Evolutionary conservation across 371 early-diverging fungal genomes (phyloP).

Genomic region (Syncephalis plumigaleata): DNA sequence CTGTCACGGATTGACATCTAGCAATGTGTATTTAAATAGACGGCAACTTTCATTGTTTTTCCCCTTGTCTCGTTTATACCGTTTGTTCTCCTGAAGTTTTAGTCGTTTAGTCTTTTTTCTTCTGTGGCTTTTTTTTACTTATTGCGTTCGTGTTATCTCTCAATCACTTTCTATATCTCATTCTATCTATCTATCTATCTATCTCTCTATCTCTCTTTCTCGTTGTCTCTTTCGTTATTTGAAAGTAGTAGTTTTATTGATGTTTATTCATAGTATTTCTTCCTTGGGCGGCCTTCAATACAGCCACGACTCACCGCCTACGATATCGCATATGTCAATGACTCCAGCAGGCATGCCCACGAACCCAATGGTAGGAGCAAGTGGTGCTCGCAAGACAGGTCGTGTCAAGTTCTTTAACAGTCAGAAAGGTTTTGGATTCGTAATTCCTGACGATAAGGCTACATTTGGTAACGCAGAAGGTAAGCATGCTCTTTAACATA

Average conservation of each 20-base stretch:
- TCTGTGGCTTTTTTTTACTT: conserved; percentile 6
- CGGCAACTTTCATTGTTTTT: background rate
- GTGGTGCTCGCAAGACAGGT: conserved; percentile 30
- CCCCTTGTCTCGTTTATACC: conserved; percentile 3
- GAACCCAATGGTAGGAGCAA: conserved; percentile 10
- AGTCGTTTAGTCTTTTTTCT: conserved; percentile 7
- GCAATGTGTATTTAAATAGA: too few relatives aligned
- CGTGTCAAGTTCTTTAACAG: conserved; percentile 77
- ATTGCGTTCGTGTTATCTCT: too few relatives aligned
- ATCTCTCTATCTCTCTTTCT: too few relatives aligned
- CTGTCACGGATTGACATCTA: too few relatives aligned
- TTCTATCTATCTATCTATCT: too few relatives aligned
- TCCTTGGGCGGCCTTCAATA: too few relatives aligned
- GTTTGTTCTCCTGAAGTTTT: conserved; percentile 2
- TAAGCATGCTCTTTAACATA: conserved; percentile 20
- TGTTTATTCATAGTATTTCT: too few relatives aligned
- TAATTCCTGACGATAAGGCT: conserved; percentile 44
- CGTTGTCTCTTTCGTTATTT: too few relatives aligned
- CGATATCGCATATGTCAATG: conserved; percentile 1
- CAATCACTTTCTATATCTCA: too few relatives aligned
- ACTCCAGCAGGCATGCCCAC: background rate
- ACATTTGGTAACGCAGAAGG: conserved; percentile 38
- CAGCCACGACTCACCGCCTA: conserved; percentile 6
- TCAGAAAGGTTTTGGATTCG: conserved; percentile 78
- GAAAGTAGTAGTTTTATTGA: too few relatives aligned